Evolutionary conservation across 176 grass and related monocot species (phyloP).

Genomic region (Oryza meridionalis): DNA sequence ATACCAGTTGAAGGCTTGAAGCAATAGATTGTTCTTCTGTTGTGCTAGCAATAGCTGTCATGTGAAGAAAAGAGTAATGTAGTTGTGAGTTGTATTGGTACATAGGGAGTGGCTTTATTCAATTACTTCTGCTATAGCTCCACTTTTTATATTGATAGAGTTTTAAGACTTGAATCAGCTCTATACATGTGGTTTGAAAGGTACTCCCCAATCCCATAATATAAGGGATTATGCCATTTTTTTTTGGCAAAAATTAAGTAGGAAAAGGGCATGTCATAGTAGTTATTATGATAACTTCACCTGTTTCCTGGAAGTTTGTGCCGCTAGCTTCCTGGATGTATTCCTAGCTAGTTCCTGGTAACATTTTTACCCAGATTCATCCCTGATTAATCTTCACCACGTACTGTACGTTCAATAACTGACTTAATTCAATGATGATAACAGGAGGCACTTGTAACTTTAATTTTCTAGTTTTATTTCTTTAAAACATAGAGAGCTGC

Average conservation of each 20-base stretch:
- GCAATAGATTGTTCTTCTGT: not conserved
- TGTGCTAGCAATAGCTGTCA: not conserved
- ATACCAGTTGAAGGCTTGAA: not conserved
- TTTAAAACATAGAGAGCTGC: not conserved
- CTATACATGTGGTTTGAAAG: not conserved
- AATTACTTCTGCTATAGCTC: not conserved
- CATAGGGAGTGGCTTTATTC: not conserved
- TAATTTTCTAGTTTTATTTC: not conserved
- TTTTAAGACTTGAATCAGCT: not conserved
- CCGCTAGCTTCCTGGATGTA: not conserved
- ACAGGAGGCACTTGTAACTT: not conserved
- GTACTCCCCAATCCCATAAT: no score
- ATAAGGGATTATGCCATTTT: no score
- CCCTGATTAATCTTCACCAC: not conserved
- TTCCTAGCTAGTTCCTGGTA: not conserved
- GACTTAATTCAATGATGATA: slow-evolving; percentile 5
- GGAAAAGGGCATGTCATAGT: no score
- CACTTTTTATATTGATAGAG: not conserved
- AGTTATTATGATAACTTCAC: not conserved
- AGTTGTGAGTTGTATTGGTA: slow-evolving; percentile 1
- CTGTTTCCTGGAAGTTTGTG: not conserved
- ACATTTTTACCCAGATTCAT: not conserved
- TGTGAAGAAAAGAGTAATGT: not conserved
- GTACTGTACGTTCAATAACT: not conserved
- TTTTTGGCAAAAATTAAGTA: no score